These are phyloP conservation scores for Lachnellula suecica DNA, from an alignment of 2,329 filamentous ascomycete genomes.

Conservation along the genomic window DNA sequence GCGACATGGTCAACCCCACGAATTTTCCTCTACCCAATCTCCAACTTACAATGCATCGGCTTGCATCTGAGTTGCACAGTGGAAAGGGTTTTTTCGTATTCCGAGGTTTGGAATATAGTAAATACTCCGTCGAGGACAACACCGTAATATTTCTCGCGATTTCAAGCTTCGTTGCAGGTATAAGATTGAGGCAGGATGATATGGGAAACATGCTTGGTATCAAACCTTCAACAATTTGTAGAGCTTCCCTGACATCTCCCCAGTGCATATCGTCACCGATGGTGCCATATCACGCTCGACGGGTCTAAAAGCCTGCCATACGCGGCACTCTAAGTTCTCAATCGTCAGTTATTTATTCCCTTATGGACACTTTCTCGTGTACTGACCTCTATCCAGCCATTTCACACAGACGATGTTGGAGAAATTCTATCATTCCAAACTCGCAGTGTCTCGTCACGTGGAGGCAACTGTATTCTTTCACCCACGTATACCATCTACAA, in stretches of 20 bases:
- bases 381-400: conserved; percentile 5
- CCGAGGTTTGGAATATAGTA: conserved; percentile 37
- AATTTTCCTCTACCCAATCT: conserved; percentile 41
- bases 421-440: conserved; percentile 10
- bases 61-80: conserved; percentile 36
- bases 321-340: neutral
- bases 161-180: conserved; percentile 38
- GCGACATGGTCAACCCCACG: conserved; percentile 1
- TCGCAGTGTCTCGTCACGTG: neutral
- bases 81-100: conserved; percentile 42
- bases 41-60: conserved; percentile 25
- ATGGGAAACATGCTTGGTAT: conserved; percentile 14
- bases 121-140: conserved; percentile 35
- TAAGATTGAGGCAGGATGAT: conserved; percentile 6
- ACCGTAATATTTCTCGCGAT: conserved; percentile 41
- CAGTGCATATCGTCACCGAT: neutral
- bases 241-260: neutral
- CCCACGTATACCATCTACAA: conserved; percentile 52
- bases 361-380: too few relatives aligned
- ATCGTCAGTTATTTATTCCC: neutral
- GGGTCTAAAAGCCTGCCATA: neutral
- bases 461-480: conserved; percentile 38
- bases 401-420: conserved; percentile 10
- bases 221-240: neutral
- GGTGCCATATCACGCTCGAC: neutral